Base-by-base conservation (phyloP, 805 yeast genomes). In the Ogataea degrootiae region DNA sequence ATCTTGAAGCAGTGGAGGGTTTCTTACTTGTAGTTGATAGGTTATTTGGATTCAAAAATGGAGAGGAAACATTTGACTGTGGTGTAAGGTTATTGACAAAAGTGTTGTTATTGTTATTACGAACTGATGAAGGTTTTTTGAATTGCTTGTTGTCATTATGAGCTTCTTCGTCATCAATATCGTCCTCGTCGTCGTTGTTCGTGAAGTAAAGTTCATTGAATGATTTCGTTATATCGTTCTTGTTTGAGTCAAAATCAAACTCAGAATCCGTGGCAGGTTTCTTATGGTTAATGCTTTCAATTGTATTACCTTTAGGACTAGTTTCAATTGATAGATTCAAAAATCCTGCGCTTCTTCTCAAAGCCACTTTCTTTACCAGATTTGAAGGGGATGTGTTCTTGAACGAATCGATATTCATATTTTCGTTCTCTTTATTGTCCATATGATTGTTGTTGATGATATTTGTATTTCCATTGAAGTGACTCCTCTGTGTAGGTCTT, bases 291-390 rank as follows among this genome's bases (percentile, higher is more conserved):
- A 3, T 22, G 19, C 37, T 40, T 58, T 37, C 56, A 35, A 29
- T 51, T 41, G 1, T 17, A 22, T 43, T 43, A 36, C 51, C 39
- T 22, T 51, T 55, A 7, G 63, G 61, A 40, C 64, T 68, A 2
- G 73, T 68, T 40, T 72, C 77, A 21, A 76, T 58, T 12, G 80
- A 75, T 43, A 79, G 54, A 46, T 79, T 78, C 51, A 79, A 57
- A 9, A 77, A 62, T 2, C 81, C 82, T 2, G 72, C 76, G 67
- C 82, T 76, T 63, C 83, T 69, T 51, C 80, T 72, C 35, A 78
- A 49, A 0, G 66, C 59, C 2, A 61, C 66, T 41, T 63, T 65
- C 41, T 65, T 63, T 12, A 51, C 31, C 19, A 44, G 37, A 39
- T 49, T 42, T 11, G 53, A 54, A 16, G 59, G 46, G 3, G 53